Base-by-base conservation (phyloP, 495 filamentous ascomycete genomes). In the Talaromyces adpressus region DNA sequence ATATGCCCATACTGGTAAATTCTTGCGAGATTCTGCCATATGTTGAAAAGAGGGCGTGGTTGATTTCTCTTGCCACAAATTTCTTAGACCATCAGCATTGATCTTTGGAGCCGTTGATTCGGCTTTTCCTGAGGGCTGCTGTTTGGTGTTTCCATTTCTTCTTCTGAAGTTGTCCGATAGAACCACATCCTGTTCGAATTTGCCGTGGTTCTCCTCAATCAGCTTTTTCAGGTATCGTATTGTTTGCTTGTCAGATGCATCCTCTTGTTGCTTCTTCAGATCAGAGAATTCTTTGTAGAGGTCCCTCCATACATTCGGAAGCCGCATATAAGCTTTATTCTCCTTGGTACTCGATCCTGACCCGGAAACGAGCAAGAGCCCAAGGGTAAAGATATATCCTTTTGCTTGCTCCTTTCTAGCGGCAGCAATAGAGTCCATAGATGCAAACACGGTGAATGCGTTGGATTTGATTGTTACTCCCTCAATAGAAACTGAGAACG, bases 1-100 rank as follows among this genome's bases (percentile, higher is more conserved):
- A 73, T 92, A 96, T 39, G 82, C 81, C 88, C 91, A 97, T 74
- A 98, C 96, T 4, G 94, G 94, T 23, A 98, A 80, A 61, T 85
- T 87, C 76, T 84, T 86, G 51, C 94, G 78, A 59, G 75, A 76
- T 29, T 69, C 68, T 34, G 79, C 67, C 84, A 85, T 85, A 7
- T 69, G 68, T 20, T 79, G 71, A 64, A 82, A 86, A 12, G 75
- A 75, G 30, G 77, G 68, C 5, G 88, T 85, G 6, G 80, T 85
- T 12, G 76, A 73, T 69, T 93, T 96, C 2, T 86, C 81, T 12
- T 67, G 63, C 90, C 92, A 96, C n/a, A 90, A 77, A 22, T 82
- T 81, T 65, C 82, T 82, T 56, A 91, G 78, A 5, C 67, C 68
- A 6, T 84, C 79, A 18, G 77, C 68, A 77, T 77, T n/a, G 70